Percentiles rank a stretch among this genome's conserved stretches.
Conservation (phyloP, 352 stramenopile genomes). For the Peronospora belbahrii region DNA sequence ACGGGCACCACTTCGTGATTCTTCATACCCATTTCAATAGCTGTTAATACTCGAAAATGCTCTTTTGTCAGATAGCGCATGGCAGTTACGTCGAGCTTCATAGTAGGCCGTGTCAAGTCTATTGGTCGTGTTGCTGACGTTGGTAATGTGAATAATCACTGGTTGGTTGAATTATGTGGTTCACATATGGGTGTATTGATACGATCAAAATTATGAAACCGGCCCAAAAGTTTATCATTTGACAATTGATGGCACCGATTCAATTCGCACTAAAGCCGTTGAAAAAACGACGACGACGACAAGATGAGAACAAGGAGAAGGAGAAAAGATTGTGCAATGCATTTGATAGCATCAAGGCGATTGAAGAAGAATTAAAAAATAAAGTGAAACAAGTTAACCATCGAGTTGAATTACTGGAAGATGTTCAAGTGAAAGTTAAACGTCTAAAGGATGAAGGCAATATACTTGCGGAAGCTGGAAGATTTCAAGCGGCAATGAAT, state of each 20-base stretch:
- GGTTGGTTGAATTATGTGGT: too few species aligned
- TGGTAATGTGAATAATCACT: not conserved
- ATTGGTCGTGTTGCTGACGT: too few species aligned
- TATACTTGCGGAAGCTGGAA: slow-evolving; percentile 57
- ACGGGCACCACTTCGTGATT: slow-evolving; percentile 97
- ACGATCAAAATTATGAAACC: too few species aligned
- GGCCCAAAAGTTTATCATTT: too few species aligned
- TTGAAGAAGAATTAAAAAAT: slow-evolving; percentile 3
- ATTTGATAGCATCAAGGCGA: slow-evolving; percentile 7
- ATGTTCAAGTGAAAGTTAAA: slow-evolving; percentile 41
- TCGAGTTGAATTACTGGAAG: slow-evolving; percentile 43
- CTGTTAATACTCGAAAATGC: slow-evolving; percentile 98
- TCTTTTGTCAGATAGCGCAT: slow-evolving; percentile 91
- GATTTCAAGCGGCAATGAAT: slow-evolving; percentile 52
- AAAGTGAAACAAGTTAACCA: slow-evolving; percentile 1
- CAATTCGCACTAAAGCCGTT: slow-evolving; percentile 23
- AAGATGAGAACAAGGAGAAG: not conserved
- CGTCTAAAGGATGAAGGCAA: slow-evolving; percentile 73
- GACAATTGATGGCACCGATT: slow-evolving; percentile 6
- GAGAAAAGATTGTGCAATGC: not conserved
- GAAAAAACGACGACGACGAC: slow-evolving; percentile 31
- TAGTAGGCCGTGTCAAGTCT: slow-evolving; percentile 19
- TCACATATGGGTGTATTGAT: too few species aligned
- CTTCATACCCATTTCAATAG: slow-evolving; percentile 98
- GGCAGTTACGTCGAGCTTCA: slow-evolving; percentile 91